phyloP scores from a whole-genome alignment of 2,329 filamentous ascomycete species.

The Aureobasidium leucospermi region DNA sequence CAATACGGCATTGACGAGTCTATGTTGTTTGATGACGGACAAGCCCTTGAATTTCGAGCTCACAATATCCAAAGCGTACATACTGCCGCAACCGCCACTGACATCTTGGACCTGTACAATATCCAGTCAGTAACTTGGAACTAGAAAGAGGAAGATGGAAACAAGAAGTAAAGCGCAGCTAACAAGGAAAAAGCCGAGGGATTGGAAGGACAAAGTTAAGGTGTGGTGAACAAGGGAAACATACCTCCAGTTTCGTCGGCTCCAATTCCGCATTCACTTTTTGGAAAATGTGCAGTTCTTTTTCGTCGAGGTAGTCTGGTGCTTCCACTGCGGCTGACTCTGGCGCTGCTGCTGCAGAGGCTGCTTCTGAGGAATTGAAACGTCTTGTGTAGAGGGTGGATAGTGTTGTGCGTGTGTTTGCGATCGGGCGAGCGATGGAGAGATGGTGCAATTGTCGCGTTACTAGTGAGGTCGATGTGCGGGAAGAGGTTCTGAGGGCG shows the following conservation, averaged over 20 bases:
- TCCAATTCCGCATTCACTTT: slow-evolving; percentile 36
- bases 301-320: slow-evolving; percentile 41
- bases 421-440: background rate
- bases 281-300: slow-evolving; percentile 41
- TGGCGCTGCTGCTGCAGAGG: background rate
- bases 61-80: slow-evolving; percentile 77
- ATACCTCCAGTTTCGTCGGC: slow-evolving; percentile 41
- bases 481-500: background rate
- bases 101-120: slow-evolving; percentile 61
- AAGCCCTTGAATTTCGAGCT: slow-evolving; percentile 64
- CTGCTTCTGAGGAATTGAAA: background rate
- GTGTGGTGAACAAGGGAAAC: slow-evolving; percentile 7
- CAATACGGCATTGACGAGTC: slow-evolving; percentile 68
- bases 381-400: background rate
- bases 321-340: slow-evolving; percentile 24
- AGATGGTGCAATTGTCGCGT: background rate
- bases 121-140: background rate
- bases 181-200: too few relatives aligned
- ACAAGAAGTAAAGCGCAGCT: too few relatives aligned
- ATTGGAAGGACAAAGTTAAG: too few relatives aligned
- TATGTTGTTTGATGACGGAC: slow-evolving; percentile 71
- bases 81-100: slow-evolving; percentile 75
- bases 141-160: too few relatives aligned
- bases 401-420: background rate
- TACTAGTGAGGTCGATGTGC: background rate